Evolutionary conservation across 495 filamentous ascomycete genomes (phyloP), one percentile per base, ranked within the genome.

Genomic region (Xylaria castorea): DNA sequence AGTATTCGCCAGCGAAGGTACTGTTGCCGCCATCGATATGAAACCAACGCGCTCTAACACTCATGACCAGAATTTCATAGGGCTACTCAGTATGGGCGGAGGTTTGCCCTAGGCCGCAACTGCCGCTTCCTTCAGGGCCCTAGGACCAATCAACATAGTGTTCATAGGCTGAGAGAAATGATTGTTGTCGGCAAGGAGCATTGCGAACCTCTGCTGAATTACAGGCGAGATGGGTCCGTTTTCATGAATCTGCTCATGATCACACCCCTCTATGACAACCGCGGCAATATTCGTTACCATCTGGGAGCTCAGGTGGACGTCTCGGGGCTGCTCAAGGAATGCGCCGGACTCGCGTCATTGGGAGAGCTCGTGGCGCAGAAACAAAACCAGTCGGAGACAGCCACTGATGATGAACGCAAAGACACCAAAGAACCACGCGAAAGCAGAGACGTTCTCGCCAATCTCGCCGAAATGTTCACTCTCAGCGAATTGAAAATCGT

Each of bases 1-100:
- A 69, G 87, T 94, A 4, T 94, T 94, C 81, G 90, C 91, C 34
- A 93, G 91, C 7, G 89, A 93, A 85, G 91, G 91, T 92, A 82
- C 12, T 30, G 27, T 65, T 65, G n/a, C 30, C 22, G 3, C 57
- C n/a, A 27, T 22, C 16, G 38, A 64, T 42, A 20, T 25, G 32
- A 22, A 42, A 14, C 2, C 14, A 44, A 51, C 71, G 16, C 30
- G 50, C 73, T n/a, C n/a, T 76, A 70, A 74, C 42, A 58, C 27
- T 42, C 11, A 5, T 6, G 18, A 38, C 8, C 71, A 87, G 88
- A 89, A 75, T 92, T 91, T 77, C 85, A 90, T 75, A 82, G 84
- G 50, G 89, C 87, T 11, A 90, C 90, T 8, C 88, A 91, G 75
- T 92, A 92, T 74, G 88, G 88, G 6, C 81, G 83, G 68, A 82